Conservation (phyloP, 2,329 filamentous ascomycete genomes). For the Aureobasidium sp. region DNA sequence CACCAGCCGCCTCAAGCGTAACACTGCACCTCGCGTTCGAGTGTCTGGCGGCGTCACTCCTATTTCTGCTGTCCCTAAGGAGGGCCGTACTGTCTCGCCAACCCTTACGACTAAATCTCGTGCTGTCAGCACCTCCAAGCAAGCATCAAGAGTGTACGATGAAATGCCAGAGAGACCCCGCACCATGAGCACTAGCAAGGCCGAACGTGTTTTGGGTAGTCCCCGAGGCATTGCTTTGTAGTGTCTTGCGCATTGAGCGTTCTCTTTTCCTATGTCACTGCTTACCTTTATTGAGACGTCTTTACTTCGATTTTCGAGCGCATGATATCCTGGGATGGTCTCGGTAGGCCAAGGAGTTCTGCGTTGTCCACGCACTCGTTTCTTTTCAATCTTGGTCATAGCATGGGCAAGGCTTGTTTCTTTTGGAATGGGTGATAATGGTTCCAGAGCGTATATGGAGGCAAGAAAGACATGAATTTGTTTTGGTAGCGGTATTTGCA, state of each 20-base stretch:
- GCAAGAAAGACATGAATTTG: background rate
- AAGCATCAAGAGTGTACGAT: background rate
- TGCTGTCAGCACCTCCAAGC: constrained; percentile 1
- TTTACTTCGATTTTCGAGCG: background rate
- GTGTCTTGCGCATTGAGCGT: background rate
- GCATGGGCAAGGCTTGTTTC: background rate
- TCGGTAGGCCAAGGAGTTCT: background rate
- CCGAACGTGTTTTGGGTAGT: constrained; percentile 11
- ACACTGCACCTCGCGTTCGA: constrained; percentile 23
- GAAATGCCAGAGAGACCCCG: background rate
- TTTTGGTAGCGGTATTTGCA: background rate
- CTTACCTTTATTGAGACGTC: background rate
- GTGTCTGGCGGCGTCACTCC: constrained; percentile 31
- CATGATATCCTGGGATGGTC: constrained; percentile 7
- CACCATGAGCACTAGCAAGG: constrained; percentile 9
- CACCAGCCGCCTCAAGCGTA: constrained; percentile 46
- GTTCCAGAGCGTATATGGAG: background rate
- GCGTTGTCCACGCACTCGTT: background rate
- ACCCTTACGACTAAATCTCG: constrained; percentile 2
- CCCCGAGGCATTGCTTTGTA: constrained; percentile 12
- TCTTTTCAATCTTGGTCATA: background rate
- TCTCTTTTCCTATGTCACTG: background rate
- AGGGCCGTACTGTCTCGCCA: constrained; percentile 20
- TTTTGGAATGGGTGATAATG: background rate
- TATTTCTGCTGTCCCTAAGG: constrained; percentile 26